Evolutionary conservation across 192 early-diverging fungal species (phyloP).

Genomic region (Pecoramyces ruminantium): DNA sequence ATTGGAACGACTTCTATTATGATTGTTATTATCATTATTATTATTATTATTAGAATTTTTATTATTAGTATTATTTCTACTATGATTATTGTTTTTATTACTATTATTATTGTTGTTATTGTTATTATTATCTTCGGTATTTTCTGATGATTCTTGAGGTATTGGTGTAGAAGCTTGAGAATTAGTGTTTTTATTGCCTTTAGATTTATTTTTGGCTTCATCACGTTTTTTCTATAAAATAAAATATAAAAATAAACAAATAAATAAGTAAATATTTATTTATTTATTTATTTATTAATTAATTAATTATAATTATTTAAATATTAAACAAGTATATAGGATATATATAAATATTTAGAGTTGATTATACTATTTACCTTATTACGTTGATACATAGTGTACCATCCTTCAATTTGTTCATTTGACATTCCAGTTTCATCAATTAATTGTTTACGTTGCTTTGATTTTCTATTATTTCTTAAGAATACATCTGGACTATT

Average conservation of each 20-base stretch:
- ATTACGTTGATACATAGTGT: slow-evolving; percentile 66
- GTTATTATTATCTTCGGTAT: no score
- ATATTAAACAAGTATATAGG: no score
- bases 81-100: neutral
- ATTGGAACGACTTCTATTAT: neutral
- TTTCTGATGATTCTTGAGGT: no score
- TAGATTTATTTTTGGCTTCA: neutral
- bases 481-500: slow-evolving; percentile 47
- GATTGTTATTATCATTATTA: neutral
- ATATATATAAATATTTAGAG: no score
- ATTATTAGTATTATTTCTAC: neutral
- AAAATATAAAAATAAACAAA: no score
- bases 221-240: neutral
- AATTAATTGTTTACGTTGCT: slow-evolving; percentile 35
- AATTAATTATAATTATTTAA: no score
- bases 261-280: no score
- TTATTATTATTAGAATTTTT: neutral
- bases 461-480: slow-evolving; percentile 33
- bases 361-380: neutral
- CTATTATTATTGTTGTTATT: neutral
- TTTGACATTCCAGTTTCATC: slow-evolving; percentile 58
- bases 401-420: slow-evolving; percentile 91
- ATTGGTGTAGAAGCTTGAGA: no score
- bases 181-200: no score
- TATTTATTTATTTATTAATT: no score